Conservation (phyloP, 2,329 filamentous ascomycete genomes). For the Xylaria sp. region DNA sequence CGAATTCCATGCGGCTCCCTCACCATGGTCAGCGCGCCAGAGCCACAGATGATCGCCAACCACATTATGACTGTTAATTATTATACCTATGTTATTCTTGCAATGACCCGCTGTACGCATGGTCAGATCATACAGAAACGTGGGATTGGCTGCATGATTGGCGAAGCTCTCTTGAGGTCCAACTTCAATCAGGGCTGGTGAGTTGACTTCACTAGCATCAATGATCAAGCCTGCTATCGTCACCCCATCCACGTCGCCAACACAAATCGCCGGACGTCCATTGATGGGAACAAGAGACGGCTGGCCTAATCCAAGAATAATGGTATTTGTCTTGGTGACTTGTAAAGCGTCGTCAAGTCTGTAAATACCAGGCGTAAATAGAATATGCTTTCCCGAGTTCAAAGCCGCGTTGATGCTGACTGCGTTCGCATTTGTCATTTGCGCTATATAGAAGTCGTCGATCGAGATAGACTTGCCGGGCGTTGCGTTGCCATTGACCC, state of each 20-base stretch:
- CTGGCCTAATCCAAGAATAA: constrained; percentile 48
- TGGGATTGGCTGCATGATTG: constrained; percentile 45
- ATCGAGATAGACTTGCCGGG: constrained; percentile 46
- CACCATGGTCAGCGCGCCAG: constrained; percentile 50
- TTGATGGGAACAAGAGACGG: constrained; percentile 46
- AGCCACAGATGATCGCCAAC: constrained; percentile 50
- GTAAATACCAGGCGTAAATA: constrained; percentile 49
- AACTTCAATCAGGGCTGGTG: constrained; percentile 46
- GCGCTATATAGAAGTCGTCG: constrained; percentile 45
- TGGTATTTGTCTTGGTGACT: constrained; percentile 42
- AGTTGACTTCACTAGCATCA: constrained; percentile 45
- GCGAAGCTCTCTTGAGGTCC: constrained; percentile 41
- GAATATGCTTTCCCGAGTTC: constrained; percentile 45
- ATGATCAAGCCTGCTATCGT: constrained; percentile 49
- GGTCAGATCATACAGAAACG: constrained; percentile 49
- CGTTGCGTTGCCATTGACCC: constrained; percentile 40
- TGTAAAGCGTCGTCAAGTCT: constrained; percentile 44
- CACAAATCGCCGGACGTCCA: constrained; percentile 42
- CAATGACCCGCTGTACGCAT: constrained; percentile 46
- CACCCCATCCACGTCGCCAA: constrained; percentile 48
- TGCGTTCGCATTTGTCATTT: constrained; percentile 40
- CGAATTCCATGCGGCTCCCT: constrained; percentile 45
- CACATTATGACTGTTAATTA: constrained; percentile 48
- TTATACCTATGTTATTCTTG: constrained; percentile 47
- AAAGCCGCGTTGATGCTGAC: constrained; percentile 46